Base-by-base conservation (phyloP, 441 rosid genomes). In the Rhodomyrtus psidioides region DNA sequence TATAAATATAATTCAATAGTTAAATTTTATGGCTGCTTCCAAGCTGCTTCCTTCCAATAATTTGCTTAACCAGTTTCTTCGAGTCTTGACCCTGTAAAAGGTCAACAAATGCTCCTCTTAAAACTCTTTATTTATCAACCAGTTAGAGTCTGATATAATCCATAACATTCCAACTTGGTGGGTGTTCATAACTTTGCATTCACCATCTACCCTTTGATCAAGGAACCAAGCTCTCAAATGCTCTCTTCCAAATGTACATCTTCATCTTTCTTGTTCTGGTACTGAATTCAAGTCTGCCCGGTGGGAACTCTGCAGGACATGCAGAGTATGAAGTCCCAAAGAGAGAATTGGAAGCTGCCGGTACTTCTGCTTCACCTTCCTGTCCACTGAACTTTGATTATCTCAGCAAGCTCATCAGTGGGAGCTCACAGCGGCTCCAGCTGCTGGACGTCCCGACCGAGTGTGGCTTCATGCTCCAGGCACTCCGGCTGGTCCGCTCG, bases 361-460 rank as follows among this genome's bases (percentile, higher is more conserved):
- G 30, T 84, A 17, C 82, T 70, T 76, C 82, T 12, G 86, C 49
- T 53, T 15, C 82, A 10, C 53, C 59, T 54, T 53, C 59, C 1
- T 85, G 87, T 85, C 87, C 87, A 10, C 46, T 81, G 84, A 62
- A 81, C 57, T 85, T 85, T 28, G 26, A 85, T 42, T 82, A 53
- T 34, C 58, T 82, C 58, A 6, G 84, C 46, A 1, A 55, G 44
- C 84, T 82, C 19, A 21, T 82, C 21, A 82, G 21, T 19, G 44
- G 28, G 3, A 82, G 84, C 60, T 54, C 84, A 13, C 84, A 49
- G 84, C 84, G 46, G 28, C 19, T 54, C 60, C 24, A 3, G 46
- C 58, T 82, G 44, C 60, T 30, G 3, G 84, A 82, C 0, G 60
- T 82, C 46, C 49, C 84, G 0, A 53, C 84, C 2, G 84, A 82